Evolutionary conservation across 768 basidiomycete species (phyloP).

Genomic region (Lentinus tigrinus): DNA sequence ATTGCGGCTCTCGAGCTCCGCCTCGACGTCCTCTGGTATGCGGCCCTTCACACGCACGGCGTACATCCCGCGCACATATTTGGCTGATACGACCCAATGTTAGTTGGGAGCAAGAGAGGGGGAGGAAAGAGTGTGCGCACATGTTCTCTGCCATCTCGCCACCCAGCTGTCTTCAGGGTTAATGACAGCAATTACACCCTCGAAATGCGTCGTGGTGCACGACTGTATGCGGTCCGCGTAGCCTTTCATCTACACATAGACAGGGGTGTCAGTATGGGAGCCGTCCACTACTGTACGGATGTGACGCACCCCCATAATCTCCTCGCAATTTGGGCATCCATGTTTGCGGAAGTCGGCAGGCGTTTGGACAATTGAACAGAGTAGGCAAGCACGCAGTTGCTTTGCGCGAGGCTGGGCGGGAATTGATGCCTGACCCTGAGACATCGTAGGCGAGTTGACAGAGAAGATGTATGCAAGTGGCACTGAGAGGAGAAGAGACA

Average conservation of each 20-base stretch:
- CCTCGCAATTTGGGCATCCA: conserved; percentile 98
- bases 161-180: conserved; percentile 93
- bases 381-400: conserved; percentile 83
- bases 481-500: background rate
- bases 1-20: conserved; percentile 70
- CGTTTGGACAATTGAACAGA: conserved; percentile 89
- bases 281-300: background rate
- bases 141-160: conserved; percentile 91
- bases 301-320: conserved; percentile 77
- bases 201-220: conserved; percentile 92
- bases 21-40: conserved; percentile 82
- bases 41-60: conserved; percentile 87
- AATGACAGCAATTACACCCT: conserved; percentile 87
- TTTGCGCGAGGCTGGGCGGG: conserved; percentile 65
- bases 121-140: conserved; percentile 42
- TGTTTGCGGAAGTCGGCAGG: conserved; percentile 78
- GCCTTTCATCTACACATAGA: conserved; percentile 73
- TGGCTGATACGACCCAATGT: conserved; percentile 52
- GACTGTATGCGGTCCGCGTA: conserved; percentile 76
- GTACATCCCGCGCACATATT: conserved; percentile 90
- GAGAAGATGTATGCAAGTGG: background rate
- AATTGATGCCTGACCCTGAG: conserved; percentile 37
- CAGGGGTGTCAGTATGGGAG: background rate
- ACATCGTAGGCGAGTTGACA: conserved; percentile 14
- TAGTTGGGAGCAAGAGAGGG: background rate